Percentiles rank a stretch among this genome's conserved stretches.
Conservation (phyloP, 108 stramenopile species). For the Chaetoceros muelleri region DNA sequence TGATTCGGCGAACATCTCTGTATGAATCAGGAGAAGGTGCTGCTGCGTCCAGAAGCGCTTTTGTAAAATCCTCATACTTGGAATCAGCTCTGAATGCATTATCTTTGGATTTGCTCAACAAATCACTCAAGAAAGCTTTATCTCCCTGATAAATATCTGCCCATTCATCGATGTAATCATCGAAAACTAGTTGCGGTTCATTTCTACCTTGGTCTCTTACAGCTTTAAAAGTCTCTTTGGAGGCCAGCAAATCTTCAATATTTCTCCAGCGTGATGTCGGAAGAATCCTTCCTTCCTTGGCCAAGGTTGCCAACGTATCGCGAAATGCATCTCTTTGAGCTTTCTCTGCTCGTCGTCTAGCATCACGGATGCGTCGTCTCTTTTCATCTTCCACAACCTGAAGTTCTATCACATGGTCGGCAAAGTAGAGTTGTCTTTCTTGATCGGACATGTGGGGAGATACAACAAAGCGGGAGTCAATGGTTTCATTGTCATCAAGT, state of each 20-base stretch:
- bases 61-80: slow-evolving; percentile 40
- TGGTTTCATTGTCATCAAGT: slow-evolving; percentile 26
- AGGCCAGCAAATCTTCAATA: slow-evolving; percentile 34
- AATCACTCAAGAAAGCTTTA: slow-evolving; percentile 28
- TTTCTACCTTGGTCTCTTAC: slow-evolving; percentile 57
- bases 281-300: slow-evolving; percentile 34
- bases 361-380: slow-evolving; percentile 62
- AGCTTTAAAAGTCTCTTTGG: slow-evolving; percentile 32
- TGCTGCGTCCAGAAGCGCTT: slow-evolving; percentile 36
- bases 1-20: slow-evolving; percentile 35
- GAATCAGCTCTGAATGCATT: slow-evolving; percentile 16
- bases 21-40: slow-evolving; percentile 36
- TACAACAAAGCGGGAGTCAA: slow-evolving; percentile 39
- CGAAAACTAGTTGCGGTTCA: slow-evolving; percentile 56
- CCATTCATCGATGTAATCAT: slow-evolving; percentile 71
- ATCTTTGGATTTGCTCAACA: slow-evolving; percentile 22
- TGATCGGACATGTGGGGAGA: slow-evolving; percentile 45
- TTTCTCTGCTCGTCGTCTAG: slow-evolving; percentile 56
- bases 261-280: slow-evolving; percentile 46
- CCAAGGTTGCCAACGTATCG: slow-evolving; percentile 28
- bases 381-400: slow-evolving; percentile 72
- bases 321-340: slow-evolving; percentile 65
- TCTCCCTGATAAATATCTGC: slow-evolving; percentile 50
- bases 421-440: slow-evolving; percentile 65
- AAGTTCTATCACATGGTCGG: slow-evolving; percentile 62